A percentile compares a stretch with the other conserved stretches of the same genome.
Evolutionary conservation across 2,329 filamentous ascomycete genomes (phyloP).

Genomic region (Bretziella fagacearum): DNA sequence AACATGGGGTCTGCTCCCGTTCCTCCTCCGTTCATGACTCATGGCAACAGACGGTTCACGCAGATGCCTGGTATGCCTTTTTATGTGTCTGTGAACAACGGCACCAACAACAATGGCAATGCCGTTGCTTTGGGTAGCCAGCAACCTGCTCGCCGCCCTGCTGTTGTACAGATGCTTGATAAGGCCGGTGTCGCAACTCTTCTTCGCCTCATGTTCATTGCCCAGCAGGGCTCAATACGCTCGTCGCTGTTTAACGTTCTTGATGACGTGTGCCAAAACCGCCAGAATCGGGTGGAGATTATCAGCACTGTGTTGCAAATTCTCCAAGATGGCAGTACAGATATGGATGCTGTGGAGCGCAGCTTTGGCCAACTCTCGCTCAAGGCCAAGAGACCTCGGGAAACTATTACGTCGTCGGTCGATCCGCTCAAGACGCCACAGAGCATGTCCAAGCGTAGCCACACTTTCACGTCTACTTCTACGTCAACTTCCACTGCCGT

Average conservation of each 20-base stretch:
- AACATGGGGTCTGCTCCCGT: too few relatives aligned
- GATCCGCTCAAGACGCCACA: slow-evolving; percentile 59
- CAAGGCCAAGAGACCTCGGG: slow-evolving; percentile 64
- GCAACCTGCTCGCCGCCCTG: slow-evolving; percentile 39
- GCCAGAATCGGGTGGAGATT: slow-evolving; percentile 88
- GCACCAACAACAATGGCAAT: too few relatives aligned
- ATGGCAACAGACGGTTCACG: too few relatives aligned
- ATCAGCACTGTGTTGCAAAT: slow-evolving; percentile 85
- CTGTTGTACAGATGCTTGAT: slow-evolving; percentile 86
- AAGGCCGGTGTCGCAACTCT: slow-evolving; percentile 92
- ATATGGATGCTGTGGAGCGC: slow-evolving; percentile 83
- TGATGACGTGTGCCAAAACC: slow-evolving; percentile 83
- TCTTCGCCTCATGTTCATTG: slow-evolving; percentile 94
- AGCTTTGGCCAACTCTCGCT: slow-evolving; percentile 89
- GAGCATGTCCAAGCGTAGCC: slow-evolving; percentile 50
- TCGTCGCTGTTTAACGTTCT: slow-evolving; percentile 74
- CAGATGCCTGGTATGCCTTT: too few relatives aligned
- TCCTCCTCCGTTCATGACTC: too few relatives aligned
- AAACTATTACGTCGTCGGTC: slow-evolving; percentile 38
- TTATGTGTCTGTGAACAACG: too few relatives aligned
- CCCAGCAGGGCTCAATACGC: slow-evolving; percentile 73
- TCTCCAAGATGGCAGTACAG: slow-evolving; percentile 83
- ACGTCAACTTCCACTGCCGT: slow-evolving; percentile 20
- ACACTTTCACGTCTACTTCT: slow-evolving; percentile 27
- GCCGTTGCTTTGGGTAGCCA: background rate